Evolutionary conservation across 768 basidiomycete species (phyloP).

Genomic region (Amanita rubescens): DNA sequence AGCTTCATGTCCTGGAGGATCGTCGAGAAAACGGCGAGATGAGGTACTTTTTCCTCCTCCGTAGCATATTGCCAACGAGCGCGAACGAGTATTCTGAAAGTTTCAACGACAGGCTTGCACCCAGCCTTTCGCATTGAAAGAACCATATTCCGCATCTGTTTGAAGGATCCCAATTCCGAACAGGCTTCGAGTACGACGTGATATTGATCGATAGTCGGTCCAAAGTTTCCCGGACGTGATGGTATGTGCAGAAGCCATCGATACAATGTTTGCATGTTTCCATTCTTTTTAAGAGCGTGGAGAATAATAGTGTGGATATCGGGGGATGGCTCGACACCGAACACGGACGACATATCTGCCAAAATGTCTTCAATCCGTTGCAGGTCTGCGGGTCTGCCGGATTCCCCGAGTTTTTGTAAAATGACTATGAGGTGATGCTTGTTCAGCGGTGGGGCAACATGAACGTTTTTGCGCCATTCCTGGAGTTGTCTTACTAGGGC

Average conservation of each 20-base stretch:
- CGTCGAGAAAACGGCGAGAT: conserved; percentile 26
- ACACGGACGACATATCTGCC: conserved; percentile 36
- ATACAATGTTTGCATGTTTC: conserved; percentile 34
- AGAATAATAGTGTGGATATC: conserved; percentile 44
- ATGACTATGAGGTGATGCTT: conserved; percentile 28
- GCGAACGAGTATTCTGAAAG: conserved; percentile 43
- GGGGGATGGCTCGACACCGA: conserved; percentile 37
- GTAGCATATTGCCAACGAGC: conserved; percentile 28
- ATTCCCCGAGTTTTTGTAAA: conserved; percentile 40
- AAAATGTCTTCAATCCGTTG: conserved; percentile 47
- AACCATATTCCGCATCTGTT: conserved; percentile 27
- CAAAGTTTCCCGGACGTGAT: conserved; percentile 34
- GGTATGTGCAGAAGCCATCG: conserved; percentile 51
- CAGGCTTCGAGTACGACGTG: conserved; percentile 42
- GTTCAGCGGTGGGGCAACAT: conserved; percentile 19
- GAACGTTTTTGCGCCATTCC: conserved; percentile 9
- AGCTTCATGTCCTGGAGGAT: conserved; percentile 41
- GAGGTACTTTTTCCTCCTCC: conserved; percentile 21
- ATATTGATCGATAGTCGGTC: conserved; percentile 47
- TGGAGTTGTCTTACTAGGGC: conserved; percentile 17
- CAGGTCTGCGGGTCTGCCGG: conserved; percentile 47
- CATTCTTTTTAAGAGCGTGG: conserved; percentile 37
- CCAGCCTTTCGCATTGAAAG: conserved; percentile 31
- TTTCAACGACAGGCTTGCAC: conserved; percentile 35
- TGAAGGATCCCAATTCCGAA: conserved; percentile 22